phyloP scores from a whole-genome alignment of 2,329 filamentous ascomycete species.

The Fusarium tricinctum region DNA sequence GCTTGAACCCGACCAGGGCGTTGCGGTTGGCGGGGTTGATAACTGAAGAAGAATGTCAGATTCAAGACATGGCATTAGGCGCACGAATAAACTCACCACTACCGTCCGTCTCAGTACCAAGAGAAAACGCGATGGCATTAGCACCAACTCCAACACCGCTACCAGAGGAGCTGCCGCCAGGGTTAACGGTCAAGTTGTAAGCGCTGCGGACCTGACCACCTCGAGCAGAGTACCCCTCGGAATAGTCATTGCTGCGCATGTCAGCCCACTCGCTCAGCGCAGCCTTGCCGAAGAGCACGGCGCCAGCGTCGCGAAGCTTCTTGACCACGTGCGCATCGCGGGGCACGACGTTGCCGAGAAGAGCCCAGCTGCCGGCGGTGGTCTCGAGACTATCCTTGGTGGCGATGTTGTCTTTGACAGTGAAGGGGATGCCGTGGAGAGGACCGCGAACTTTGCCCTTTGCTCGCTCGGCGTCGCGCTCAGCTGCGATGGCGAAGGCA shows the following conservation, averaged over 20 bases:
- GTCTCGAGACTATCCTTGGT: conserved; percentile 86
- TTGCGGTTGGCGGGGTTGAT: conserved; percentile 80
- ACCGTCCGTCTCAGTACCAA: conserved; percentile 83
- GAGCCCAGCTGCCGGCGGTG: conserved; percentile 77
- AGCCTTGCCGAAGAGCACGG: conserved; percentile 78
- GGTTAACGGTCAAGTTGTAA: conserved; percentile 77
- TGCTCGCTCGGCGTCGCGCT: conserved; percentile 71
- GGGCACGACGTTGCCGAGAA: conserved; percentile 75
- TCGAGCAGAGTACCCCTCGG: conserved; percentile 75
- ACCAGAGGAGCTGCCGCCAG: conserved; percentile 78
- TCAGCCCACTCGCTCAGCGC: conserved; percentile 81
- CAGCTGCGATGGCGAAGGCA: conserved; percentile 70
- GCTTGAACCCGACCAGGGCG: conserved; percentile 79
- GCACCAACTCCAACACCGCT: conserved; percentile 74
- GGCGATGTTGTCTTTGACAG: conserved; percentile 76
- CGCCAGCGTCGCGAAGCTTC: conserved; percentile 73
- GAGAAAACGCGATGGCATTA: conserved; percentile 72
- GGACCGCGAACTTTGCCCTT: conserved; percentile 71
- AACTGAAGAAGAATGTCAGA: conserved; percentile 56
- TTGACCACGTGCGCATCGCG: conserved; percentile 76
- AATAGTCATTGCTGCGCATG: conserved; percentile 77
- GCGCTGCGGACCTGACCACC: conserved; percentile 75
- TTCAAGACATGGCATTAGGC: too few species aligned
- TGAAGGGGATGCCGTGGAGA: conserved; percentile 81
- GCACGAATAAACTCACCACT: conserved; percentile 59